phyloP scores from a whole-genome alignment of 805 yeast genomes.

The Ogataea methanolica region DNA sequence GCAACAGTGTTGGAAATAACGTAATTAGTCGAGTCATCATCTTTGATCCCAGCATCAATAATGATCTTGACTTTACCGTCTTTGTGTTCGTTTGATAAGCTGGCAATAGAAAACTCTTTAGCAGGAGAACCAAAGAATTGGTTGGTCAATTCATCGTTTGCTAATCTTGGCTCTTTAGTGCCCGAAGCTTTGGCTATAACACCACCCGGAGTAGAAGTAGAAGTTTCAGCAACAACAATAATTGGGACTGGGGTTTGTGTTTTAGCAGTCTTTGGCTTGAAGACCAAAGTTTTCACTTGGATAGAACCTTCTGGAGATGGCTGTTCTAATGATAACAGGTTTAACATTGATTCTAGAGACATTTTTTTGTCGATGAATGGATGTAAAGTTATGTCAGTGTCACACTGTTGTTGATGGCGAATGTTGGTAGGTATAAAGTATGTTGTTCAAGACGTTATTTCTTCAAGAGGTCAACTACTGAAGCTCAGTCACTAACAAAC shows the following conservation, averaged over 20 bases:
- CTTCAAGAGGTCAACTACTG: no score
- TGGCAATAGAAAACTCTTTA: conserved; percentile 59
- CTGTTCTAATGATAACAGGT: conserved; percentile 58
- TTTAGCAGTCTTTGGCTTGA: conserved; percentile 89
- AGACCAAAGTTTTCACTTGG: conserved; percentile 70
- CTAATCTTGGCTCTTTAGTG: conserved; percentile 83
- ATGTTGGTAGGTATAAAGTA: no score
- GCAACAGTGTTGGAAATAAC: conserved; percentile 49
- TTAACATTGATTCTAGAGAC: conserved; percentile 67
- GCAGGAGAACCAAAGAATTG: conserved; percentile 56
- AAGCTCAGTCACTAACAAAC: no score
- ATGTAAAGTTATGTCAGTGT: no score
- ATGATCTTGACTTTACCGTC: conserved; percentile 54
- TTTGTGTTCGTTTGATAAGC: conserved; percentile 41
- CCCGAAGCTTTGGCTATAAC: conserved; percentile 61
- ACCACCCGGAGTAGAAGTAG: conserved; percentile 66
- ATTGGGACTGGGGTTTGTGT: conserved; percentile 75
- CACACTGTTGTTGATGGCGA: no score
- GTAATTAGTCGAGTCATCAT: conserved; percentile 33
- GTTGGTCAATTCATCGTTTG: conserved; percentile 72
- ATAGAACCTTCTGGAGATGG: conserved; percentile 47
- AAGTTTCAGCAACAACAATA: conserved; percentile 67
- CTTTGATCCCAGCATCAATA: conserved; percentile 46
- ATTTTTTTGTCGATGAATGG: conserved; percentile 25
- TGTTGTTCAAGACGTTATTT: no score